phyloP scores from a whole-genome alignment of 306 rosid species.

The Corylus heterophylla region DNA sequence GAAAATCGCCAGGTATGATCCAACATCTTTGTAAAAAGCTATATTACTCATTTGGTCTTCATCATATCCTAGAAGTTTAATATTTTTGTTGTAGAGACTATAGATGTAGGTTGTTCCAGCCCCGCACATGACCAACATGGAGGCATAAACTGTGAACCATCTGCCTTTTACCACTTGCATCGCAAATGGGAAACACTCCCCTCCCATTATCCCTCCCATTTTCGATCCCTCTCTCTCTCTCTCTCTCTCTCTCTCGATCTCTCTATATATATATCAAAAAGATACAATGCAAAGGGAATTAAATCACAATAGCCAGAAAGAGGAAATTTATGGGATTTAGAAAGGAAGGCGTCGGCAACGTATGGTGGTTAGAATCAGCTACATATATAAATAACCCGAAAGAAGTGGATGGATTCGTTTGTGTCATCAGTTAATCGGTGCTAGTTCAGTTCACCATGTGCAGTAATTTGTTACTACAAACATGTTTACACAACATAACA shows the following conservation, averaged over 20 bases:
- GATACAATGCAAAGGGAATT: not conserved
- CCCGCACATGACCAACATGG: slow-evolving; percentile 52
- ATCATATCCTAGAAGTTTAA: slow-evolving; percentile 48
- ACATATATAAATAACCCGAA: not conserved
- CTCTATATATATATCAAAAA: not conserved
- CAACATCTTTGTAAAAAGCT: slow-evolving; percentile 46
- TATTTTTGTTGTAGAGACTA: slow-evolving; percentile 34
- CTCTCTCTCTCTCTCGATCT: too few relatives aligned
- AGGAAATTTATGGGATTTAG: not conserved
- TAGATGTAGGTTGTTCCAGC: slow-evolving; percentile 48
- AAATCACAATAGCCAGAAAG: not conserved
- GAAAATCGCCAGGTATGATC: slow-evolving; percentile 43
- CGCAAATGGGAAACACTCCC: not conserved
- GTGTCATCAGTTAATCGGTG: not conserved
- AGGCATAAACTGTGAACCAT: slow-evolving; percentile 53
- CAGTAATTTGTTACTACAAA: not conserved
- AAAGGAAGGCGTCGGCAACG: not conserved
- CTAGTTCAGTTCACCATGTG: not conserved
- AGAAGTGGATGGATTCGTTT: not conserved
- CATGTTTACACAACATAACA: not conserved
- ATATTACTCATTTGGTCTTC: slow-evolving; percentile 31
- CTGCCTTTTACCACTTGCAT: slow-evolving; percentile 30
- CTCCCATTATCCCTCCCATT: not conserved
- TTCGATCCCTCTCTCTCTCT: not conserved
- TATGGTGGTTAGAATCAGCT: not conserved